Evolutionary conservation across 2,329 filamentous ascomycete species (phyloP), one percentile per base, ranked within the genome.

Genomic region (Lachnellula arida): DNA sequence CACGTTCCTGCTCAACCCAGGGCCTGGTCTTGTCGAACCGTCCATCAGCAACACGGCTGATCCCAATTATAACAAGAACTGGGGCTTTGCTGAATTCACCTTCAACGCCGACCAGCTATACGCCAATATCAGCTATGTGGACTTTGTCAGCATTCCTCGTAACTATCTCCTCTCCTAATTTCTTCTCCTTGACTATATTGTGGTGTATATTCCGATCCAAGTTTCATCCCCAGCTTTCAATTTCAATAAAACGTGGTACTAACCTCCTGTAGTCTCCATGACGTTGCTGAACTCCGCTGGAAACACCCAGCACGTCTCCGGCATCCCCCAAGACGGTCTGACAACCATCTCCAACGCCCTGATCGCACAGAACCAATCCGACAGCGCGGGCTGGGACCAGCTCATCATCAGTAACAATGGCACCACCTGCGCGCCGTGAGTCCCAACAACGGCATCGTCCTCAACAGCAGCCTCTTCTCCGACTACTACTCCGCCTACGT

Each of bases 91-190:
- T 73, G 86, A 89, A 71, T 85, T 88, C 64, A 87, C 85, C 15
- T 87, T 80, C 71, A 87, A 87, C 70, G 64, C 71, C 37, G 65
- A 69, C 34, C 77, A 87, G 69, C 72, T 88, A 5, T 89, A 82
- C 66, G 83, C 81, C 63, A 88, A 88, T 63, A 85, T 92, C 64
- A 83, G 78, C 59, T 86, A 87, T 68, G 89, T 92, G 52, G 88
- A 92, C 74, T 92, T 92, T 71, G 80, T 91, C 59, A 75, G 75
- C 63, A 68, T 87, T 62, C 85, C 86, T n/a, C 28, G 28, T 32
- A 32, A 32, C 9, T 32, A 32, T 2, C 9, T 32, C 28, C 9
- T 32, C 3, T 32, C 28, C 2, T 32, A 32, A 11, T 8, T 4
- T 4, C 2, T 2, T 11, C 28, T 32, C 9, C 9, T 25, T 32